A percentile compares a stretch with the other conserved stretches of the same genome.
These are phyloP conservation scores for Coniochaeta pulveracea DNA, from an alignment of 2,329 filamentous ascomycete species.

Conservation along the genomic window DNA sequence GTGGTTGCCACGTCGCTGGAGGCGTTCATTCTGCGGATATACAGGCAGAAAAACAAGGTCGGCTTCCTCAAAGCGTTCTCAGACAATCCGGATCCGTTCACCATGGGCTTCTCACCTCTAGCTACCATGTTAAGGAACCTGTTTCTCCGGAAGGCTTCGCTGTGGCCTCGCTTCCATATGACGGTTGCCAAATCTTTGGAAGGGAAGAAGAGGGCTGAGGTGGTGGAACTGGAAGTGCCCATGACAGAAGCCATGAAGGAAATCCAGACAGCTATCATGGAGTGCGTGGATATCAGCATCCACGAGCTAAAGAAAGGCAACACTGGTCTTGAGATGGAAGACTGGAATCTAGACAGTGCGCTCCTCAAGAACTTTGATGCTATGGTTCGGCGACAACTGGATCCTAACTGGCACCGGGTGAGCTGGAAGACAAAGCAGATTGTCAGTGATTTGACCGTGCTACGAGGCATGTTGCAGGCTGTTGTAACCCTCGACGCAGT, in stretches of 20 bases:
- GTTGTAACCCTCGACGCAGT: constrained; percentile 83
- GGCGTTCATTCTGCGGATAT: constrained; percentile 90
- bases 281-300: constrained; percentile 92
- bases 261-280: constrained; percentile 88
- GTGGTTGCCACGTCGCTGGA: constrained; percentile 80
- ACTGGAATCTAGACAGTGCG: constrained; percentile 92
- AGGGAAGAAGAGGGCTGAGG: constrained; percentile 85
- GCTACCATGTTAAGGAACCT: constrained; percentile 86
- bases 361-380: constrained; percentile 87
- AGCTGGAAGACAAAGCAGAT: constrained; percentile 94
- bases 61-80: constrained; percentile 96
- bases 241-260: constrained; percentile 93
- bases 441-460: constrained; percentile 73
- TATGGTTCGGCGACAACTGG: constrained; percentile 77
- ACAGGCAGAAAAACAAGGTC: constrained; percentile 83
- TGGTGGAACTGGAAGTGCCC: constrained; percentile 89
- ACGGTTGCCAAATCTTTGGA: constrained; percentile 83
- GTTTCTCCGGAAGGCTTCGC: constrained; percentile 75
- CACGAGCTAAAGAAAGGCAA: constrained; percentile 89
- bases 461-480: constrained; percentile 71
- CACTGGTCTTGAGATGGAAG: constrained; percentile 82
- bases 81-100: constrained; percentile 85
- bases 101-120: constrained; percentile 76
- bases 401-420: constrained; percentile 94
- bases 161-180: constrained; percentile 92